Evolutionary conservation across 2,329 filamentous ascomycete genomes (phyloP), one percentile per base, ranked within the genome.

Genomic region (Rhynchosporium agropyri): DNA sequence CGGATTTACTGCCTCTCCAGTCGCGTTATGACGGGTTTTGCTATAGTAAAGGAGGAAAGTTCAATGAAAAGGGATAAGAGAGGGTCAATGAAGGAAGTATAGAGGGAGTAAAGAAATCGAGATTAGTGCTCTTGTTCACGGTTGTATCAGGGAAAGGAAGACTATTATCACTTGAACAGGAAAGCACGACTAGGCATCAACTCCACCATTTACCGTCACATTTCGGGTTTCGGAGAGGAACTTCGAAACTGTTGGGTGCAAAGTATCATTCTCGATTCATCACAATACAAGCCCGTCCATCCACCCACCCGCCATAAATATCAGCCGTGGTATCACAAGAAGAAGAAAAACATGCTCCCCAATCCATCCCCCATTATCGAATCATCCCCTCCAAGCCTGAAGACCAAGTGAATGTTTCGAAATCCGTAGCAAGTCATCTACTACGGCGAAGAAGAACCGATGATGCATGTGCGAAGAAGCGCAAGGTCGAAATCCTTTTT

Each of bases 191-290:
- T 4, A 8, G 9, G 4, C 12, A 49, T 12, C 20, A 49, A 4
- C 3, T 1, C 29, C 26, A 31, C 46, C 29, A 3, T 13, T 31
- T 46, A 26, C n/a, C 15, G 26, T 49, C 26, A 49, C 46, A 29
- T 13, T 7, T 29, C 26, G 5, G 20, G 13, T 13, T 7, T 3
- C 13, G 12, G 4, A 49, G 46, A 31, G 28, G 9, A 3, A 12
- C n/a, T 9, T 33, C 6, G 15, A 13, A 42, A 9, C 28, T 28
- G 33, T 42, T 54, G 36, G 33, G 6, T 40, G 15, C 33, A n/a
- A 42, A 54, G 50, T 54, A 15, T 54, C 51, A 57, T 57, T 46
- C n/a, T 46, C n/a, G n/a, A 15, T 29, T 57, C 26, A 57, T 45
- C 31, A 28, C 54, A 46, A 20, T 43, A 28, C 3, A 12, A 45